Evolutionary conservation across 768 basidiomycete genomes (phyloP), one percentile per base, ranked within the genome.

Genomic region (Leccinellum albellum): DNA sequence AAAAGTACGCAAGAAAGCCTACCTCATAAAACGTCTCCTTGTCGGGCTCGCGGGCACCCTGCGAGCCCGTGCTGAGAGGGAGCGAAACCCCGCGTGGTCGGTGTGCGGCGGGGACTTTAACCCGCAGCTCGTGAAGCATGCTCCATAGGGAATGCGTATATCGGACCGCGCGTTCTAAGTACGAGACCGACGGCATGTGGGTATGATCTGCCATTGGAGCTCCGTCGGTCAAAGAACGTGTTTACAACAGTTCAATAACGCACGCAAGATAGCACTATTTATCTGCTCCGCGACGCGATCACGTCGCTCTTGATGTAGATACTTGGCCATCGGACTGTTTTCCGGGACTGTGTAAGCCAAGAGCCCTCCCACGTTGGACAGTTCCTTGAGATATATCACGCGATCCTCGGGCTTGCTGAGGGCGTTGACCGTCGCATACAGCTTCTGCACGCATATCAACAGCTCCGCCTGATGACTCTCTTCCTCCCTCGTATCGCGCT

Each of bases 221-320:
- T 21, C 17, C 15, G 33, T 42, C 23, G 6, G 51, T 69, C 53
- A 60, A 49, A 51, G 9, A 15, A 53, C 7, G 21, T 21, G 9
- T 42, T 20, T 20, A 56, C 35, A 1, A 4, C 5, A 13, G 2
- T 37, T 8, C 3, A 54, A 17, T n/a, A 33, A 79, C 91, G 68
- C 64, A 94, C 94, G 76, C 13, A 97, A 72, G 48, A 97, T 89
- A 15, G 94, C 94, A 45, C 83, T 79, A 61, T 95, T 89, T 42
- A 98, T 86, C 73, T 94, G 90, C 56, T 92, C 89, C 6, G 94
- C 94, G 21, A 97, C 82, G 6, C 82, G 83, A 61, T 90, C 87
- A 57, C 94, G 82, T 65, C 94, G 77, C 52, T 83, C 83, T 69
- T 88, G 86, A 35, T 81, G 80, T 58, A 97, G 71, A 72, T 95